These are phyloP conservation scores for Debaryomyces sp. DNA, from an alignment of 1,139 yeast genomes.

Conservation along the genomic window DNA sequence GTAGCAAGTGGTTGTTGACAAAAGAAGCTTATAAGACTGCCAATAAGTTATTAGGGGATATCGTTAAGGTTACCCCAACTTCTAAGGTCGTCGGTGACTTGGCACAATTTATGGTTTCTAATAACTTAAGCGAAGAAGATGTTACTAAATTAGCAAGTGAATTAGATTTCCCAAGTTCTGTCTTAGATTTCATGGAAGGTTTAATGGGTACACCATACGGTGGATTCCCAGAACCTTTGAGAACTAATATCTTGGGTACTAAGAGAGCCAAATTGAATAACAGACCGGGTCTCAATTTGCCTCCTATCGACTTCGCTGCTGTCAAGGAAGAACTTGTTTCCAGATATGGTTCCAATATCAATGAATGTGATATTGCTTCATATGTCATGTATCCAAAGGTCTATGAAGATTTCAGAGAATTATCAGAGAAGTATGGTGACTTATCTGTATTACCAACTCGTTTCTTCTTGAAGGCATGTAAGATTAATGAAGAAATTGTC, in stretches of 20 bases:
- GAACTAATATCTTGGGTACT: conserved; percentile 78
- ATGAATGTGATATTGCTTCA: conserved; percentile 90
- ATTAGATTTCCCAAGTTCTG: conserved; percentile 97
- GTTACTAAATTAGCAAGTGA: conserved; percentile 84
- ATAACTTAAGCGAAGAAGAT: conserved; percentile 83
- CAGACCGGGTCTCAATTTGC: conserved; percentile 89
- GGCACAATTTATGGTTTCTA: conserved; percentile 98
- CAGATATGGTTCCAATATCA: conserved; percentile 61
- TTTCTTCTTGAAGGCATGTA: conserved; percentile 84
- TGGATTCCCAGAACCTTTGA: conserved; percentile 98
- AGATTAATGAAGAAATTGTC: conserved; percentile 82
- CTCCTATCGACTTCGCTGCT: conserved; percentile 75
- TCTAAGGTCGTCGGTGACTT: conserved; percentile 98
- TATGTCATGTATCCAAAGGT: conserved; percentile 98
- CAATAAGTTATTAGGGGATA: conserved; percentile 86
- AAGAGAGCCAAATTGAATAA: conserved; percentile 86
- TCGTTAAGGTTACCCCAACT: conserved; percentile 98
- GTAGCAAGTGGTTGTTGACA: conserved; percentile 94
- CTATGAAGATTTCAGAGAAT: conserved; percentile 80
- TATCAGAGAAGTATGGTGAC: conserved; percentile 82
- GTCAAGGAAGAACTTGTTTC: conserved; percentile 72
- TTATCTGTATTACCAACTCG: conserved; percentile 91
- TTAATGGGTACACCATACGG: conserved; percentile 99
- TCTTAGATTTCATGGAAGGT: conserved; percentile 97
- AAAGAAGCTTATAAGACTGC: conserved; percentile 93